A percentile compares a stretch with the other conserved stretches of the same genome.
Evolutionary conservation across 1,139 yeast genomes (phyloP).

Genomic region (Hansenula anomala): DNA sequence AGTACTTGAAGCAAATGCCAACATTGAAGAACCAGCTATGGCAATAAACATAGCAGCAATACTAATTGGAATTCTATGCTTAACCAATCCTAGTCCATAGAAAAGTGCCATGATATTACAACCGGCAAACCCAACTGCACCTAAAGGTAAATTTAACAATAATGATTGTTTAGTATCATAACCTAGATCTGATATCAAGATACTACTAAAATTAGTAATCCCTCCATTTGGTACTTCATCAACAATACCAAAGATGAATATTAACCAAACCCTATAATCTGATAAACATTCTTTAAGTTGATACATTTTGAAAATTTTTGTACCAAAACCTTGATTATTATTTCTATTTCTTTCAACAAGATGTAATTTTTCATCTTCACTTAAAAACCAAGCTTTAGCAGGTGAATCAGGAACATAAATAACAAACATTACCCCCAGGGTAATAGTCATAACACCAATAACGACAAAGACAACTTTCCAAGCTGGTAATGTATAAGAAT

Average conservation of each 20-base stretch:
- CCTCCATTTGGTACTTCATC: conserved; percentile 28
- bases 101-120: conserved; percentile 26
- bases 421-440: conserved; percentile 38
- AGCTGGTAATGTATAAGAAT: conserved; percentile 29
- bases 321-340: conserved; percentile 44
- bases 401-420: conserved; percentile 43
- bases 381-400: conserved; percentile 39
- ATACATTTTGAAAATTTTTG: conserved; percentile 37
- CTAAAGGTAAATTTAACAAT: conserved; percentile 34
- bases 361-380: conserved; percentile 39
- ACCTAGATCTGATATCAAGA: conserved; percentile 22
- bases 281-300: conserved; percentile 23
- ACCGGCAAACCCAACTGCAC: conserved; percentile 29
- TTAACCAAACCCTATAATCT: conserved; percentile 44
- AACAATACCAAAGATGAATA: conserved; percentile 33
- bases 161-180: conserved; percentile 34
- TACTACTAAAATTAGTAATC: conserved; percentile 20
- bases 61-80: conserved; percentile 33
- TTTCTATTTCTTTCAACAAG: conserved; percentile 38
- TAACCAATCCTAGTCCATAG: conserved; percentile 36
- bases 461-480: conserved; percentile 47
- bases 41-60: conserved; percentile 32
- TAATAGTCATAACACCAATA: conserved; percentile 41
- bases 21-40: conserved; percentile 39
- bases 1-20: conserved; percentile 38